These are phyloP conservation scores for Trypethelium eluteriae DNA, from an alignment of 495 filamentous ascomycete genomes.

Conservation along the genomic window DNA sequence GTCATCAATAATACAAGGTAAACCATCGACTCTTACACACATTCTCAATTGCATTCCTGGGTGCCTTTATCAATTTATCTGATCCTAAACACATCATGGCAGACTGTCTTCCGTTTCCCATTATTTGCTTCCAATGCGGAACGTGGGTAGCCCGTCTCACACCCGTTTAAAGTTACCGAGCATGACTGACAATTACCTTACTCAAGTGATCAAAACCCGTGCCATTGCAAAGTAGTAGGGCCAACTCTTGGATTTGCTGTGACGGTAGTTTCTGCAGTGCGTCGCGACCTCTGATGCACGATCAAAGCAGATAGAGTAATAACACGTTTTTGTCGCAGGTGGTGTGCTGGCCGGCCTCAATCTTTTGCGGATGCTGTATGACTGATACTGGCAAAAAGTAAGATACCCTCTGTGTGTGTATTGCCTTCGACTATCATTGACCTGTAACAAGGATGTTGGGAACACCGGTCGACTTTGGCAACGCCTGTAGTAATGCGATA, in stretches of 20 bases:
- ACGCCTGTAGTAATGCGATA: slow-evolving; percentile 11
- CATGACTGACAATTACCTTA: not conserved
- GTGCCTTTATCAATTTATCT: not conserved
- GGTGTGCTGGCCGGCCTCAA: slow-evolving; percentile 15
- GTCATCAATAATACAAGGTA: not conserved
- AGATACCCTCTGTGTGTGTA: not conserved
- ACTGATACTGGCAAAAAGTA: slow-evolving; percentile 15
- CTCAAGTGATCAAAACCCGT: slow-evolving; percentile 16
- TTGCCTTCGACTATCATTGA: too few relatives aligned
- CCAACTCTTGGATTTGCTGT: slow-evolving; percentile 13
- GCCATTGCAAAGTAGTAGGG: slow-evolving; percentile 16
- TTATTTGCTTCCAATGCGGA: slow-evolving; percentile 16
- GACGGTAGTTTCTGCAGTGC: slow-evolving; percentile 12
- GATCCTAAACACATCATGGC: not conserved
- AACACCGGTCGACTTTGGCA: slow-evolving; percentile 10
- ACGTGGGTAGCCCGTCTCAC: slow-evolving; percentile 6
- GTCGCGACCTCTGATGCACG: not conserved
- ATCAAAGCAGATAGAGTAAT: too few relatives aligned
- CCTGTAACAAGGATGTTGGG: slow-evolving; percentile 7
- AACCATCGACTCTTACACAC: not conserved
- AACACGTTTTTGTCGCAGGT: not conserved
- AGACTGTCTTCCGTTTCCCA: slow-evolving; percentile 15
- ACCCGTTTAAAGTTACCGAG: not conserved
- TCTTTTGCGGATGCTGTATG: slow-evolving; percentile 15
- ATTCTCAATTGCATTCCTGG: not conserved